These are phyloP conservation scores for Wickerhamiella dianesei DNA, from an alignment of 805 yeast genomes.

Conservation along the genomic window DNA sequence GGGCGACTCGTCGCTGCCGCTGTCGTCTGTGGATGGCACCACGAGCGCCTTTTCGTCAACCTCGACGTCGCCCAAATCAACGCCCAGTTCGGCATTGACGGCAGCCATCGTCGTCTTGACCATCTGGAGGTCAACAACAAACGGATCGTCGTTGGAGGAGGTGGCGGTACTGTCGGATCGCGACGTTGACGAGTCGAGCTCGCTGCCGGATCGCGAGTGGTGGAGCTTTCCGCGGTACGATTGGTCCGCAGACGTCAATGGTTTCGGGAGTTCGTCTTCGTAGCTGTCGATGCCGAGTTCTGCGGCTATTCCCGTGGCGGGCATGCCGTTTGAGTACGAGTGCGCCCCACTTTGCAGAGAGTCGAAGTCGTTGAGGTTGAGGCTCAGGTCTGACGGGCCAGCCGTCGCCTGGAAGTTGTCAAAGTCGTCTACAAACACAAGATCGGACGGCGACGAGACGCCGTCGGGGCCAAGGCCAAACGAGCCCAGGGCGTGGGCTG, in stretches of 20 bases:
- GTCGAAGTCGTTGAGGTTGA: background rate
- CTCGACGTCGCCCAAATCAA: constrained; percentile 17
- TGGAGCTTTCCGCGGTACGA: background rate
- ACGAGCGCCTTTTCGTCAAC: constrained; percentile 14
- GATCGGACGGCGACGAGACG: background rate
- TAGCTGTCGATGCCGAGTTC: background rate
- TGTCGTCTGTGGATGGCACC: background rate
- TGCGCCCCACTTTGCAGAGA: background rate
- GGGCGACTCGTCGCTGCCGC: background rate
- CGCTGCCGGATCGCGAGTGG: background rate
- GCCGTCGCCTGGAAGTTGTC: background rate
- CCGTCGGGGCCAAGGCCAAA: background rate
- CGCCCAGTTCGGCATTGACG: constrained; percentile 16
- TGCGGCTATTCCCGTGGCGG: background rate
- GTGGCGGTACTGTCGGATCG: background rate
- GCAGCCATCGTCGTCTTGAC: constrained; percentile 15
- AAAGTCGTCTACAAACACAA: background rate
- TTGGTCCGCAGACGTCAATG: background rate
- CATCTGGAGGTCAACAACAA: constrained; percentile 11
- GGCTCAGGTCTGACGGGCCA: background rate
- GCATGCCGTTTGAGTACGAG: background rate
- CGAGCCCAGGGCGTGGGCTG: too few relatives aligned
- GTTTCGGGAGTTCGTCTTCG: background rate
- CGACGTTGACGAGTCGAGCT: background rate
- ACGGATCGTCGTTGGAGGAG: constrained; percentile 4